Percentiles rank a stretch among this genome's conserved stretches.
phyloP scores from a whole-genome alignment of 805 yeast species.

The Saturnispora diversa region DNA sequence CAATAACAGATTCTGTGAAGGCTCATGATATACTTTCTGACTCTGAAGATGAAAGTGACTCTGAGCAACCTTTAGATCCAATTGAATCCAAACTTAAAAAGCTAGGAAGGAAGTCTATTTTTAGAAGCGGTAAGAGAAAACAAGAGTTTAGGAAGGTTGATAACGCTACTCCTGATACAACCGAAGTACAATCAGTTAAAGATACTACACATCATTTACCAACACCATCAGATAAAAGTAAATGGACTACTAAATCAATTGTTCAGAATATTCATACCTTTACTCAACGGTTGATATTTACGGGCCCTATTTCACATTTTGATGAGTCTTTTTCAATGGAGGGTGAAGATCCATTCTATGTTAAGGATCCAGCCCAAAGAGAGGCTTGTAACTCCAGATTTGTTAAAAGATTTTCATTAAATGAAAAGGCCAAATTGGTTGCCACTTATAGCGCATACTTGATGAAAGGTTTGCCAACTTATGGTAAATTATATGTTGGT shows the following conservation, averaged over 20 bases:
- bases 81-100: not conserved
- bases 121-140: not conserved
- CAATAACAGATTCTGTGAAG: not conserved
- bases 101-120: not conserved
- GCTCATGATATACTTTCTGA: slow-evolving; percentile 10
- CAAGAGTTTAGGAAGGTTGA: not conserved
- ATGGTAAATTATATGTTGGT: slow-evolving; percentile 78
- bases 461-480: slow-evolving; percentile 64
- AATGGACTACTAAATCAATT: slow-evolving; percentile 24
- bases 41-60: slow-evolving; percentile 13
- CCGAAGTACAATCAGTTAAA: not conserved
- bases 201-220: not conserved
- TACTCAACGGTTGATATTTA: slow-evolving; percentile 21
- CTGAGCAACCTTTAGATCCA: not conserved
- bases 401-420: slow-evolving; percentile 56
- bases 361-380: slow-evolving; percentile 37
- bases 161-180: not conserved
- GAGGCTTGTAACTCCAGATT: slow-evolving; percentile 19
- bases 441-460: slow-evolving; percentile 67
- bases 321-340: slow-evolving; percentile 34
- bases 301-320: slow-evolving; percentile 43
- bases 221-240: not conserved
- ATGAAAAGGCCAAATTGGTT: slow-evolving; percentile 41
- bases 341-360: slow-evolving; percentile 42
- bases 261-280: slow-evolving; percentile 26